Evolutionary conservation across 1,284 basidiomycete species (phyloP).

Genomic region (Malassezia restricta): DNA sequence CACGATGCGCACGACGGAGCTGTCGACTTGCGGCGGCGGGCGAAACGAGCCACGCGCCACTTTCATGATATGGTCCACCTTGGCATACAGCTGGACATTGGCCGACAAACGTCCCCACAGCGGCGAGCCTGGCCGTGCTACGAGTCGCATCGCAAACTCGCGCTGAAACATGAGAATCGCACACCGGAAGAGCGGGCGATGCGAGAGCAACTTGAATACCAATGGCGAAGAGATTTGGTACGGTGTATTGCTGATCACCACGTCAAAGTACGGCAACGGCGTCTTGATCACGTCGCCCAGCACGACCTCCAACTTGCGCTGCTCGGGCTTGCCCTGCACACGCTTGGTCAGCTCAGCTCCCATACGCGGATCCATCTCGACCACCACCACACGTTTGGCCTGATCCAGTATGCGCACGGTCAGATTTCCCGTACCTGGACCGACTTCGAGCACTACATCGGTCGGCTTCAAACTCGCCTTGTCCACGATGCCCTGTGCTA

Average conservation of each 20-base stretch:
- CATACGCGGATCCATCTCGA: slow-evolving; percentile 99
- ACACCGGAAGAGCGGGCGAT: slow-evolving; percentile 81
- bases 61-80: slow-evolving; percentile 92
- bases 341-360: slow-evolving; percentile 93
- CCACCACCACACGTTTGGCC: slow-evolving; percentile 78
- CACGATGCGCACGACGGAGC: slow-evolving; percentile 75
- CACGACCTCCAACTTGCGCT: slow-evolving; percentile 83
- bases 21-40: slow-evolving; percentile 89
- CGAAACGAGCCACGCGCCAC: slow-evolving; percentile 93
- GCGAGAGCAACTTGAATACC: slow-evolving; percentile 89
- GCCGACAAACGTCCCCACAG: slow-evolving; percentile 89
- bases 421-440: slow-evolving; percentile 94
- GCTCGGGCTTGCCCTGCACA: slow-evolving; percentile 91
- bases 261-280: slow-evolving; percentile 91
- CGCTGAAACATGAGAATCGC: slow-evolving; percentile 99
- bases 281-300: slow-evolving; percentile 96
- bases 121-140: slow-evolving; percentile 69
- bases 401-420: slow-evolving; percentile 88
- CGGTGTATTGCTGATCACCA: slow-evolving; percentile 96
- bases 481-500: slow-evolving; percentile 57
- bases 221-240: slow-evolving; percentile 98
- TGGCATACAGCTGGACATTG: slow-evolving; percentile 89
- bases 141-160: slow-evolving; percentile 85
- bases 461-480: slow-evolving; percentile 86
- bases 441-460: slow-evolving; percentile 91